Conservation (phyloP, 768 basidiomycete genomes). For the Amanita exitialis region DNA sequence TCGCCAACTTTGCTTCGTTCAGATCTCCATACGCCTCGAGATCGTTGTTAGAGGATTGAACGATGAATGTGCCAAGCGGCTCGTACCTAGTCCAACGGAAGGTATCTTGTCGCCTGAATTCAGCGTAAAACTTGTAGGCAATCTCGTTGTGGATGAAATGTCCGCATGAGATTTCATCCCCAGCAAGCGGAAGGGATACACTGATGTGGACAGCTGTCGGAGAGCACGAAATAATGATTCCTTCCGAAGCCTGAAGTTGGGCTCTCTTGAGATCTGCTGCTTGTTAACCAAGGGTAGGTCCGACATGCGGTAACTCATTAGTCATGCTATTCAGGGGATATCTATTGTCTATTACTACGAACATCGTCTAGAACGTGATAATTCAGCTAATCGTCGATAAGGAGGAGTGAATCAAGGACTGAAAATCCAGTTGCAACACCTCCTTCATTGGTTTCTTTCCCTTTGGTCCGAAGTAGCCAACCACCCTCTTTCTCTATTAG, state of each 20-base stretch:
- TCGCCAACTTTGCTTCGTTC: conserved; percentile 46
- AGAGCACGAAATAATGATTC: conserved; percentile 6
- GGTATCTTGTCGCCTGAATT: conserved; percentile 65
- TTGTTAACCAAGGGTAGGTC: background rate
- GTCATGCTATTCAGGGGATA: background rate
- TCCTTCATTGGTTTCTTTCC: conserved; percentile 85
- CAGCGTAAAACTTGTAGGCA: conserved; percentile 44
- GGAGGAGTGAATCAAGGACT: conserved; percentile 59
- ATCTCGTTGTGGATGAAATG: conserved; percentile 6
- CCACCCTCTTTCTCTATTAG: conserved; percentile 61
- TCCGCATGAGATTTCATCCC: conserved; percentile 4
- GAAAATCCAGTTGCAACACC: conserved; percentile 81
- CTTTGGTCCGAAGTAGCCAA: conserved; percentile 85
- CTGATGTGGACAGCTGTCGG: background rate
- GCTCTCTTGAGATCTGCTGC: background rate
- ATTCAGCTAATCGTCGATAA: conserved; percentile 37
- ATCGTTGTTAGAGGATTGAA: background rate
- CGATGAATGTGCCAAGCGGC: background rate
- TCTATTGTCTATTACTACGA: background rate
- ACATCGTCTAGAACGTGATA: too few relatives aligned
- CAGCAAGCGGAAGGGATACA: background rate
- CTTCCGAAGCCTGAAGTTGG: background rate
- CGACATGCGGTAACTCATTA: background rate
- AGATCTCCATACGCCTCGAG: conserved; percentile 55
- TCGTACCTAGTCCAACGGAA: conserved; percentile 50